Base-by-base conservation (phyloP, 352 stramenopile genomes). In the Elongisporangium anandrum region DNA sequence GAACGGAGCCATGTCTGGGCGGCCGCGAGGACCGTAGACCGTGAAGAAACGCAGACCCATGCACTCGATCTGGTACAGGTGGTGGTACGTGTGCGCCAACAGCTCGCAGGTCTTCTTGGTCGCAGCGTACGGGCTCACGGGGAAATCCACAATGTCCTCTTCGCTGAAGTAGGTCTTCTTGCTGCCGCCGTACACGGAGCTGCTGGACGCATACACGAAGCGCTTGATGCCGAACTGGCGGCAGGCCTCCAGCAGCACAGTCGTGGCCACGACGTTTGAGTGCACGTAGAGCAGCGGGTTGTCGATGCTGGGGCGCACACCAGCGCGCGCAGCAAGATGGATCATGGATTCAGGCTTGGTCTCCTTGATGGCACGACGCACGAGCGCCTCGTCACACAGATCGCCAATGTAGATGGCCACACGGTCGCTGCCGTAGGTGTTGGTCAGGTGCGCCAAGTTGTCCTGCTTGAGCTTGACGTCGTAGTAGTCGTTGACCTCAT, bases 401-500 rank as follows among this genome's bases (percentile, higher is more conserved):
- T 99, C 95, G 19, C 93, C 96, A 24, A 93, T 77, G 69, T 90
- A 91, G 29, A 98, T 75, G 0, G 57, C 63, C 24, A 97, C 85
- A 54, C 81, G 77, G 22, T 81, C 71, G 12, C 57, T 56, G 21
- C 69, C 65, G 69, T 77, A 94, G 16, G 55, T 77, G 20, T 72
- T 61, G 3, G 73, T 67, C 17, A 98, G 85, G 50, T 85, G 77
- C 57, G 87, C 73, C 4, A 99, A 75, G 73, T 99, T 99, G 55
- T 69, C 78, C 63, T 98, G 83, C 81, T 99, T 99, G 63, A 98
- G 92, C 54, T 73, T 65, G 17, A 98, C 88, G 70, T 99, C 95
- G 73, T 99, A 99, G 75, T 99, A 99, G 69, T 99, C 94, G 70
- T 99, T 99, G 54, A 99, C 78, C 77, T 99, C 97, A 68, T 99